Evolutionary conservation across 805 yeast species (phyloP), one percentile per base, ranked within the genome.

Genomic region (Lachancea cidri): DNA sequence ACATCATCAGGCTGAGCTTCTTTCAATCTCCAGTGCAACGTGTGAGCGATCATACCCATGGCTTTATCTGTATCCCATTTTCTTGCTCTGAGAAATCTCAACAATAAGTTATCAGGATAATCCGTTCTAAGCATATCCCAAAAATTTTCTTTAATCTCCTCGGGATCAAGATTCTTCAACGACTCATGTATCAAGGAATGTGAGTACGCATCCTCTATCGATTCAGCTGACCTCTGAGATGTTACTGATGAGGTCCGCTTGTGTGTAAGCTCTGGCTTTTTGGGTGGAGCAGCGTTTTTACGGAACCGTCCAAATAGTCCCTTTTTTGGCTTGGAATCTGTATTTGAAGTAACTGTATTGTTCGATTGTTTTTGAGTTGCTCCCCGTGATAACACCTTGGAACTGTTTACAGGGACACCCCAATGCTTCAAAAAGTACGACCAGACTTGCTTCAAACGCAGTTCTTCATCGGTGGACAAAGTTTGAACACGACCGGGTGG

Each of bases 41-140:
- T 81, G 46, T 74, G 70, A n/a, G 81, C 71, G 38, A 86, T 55
- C 95, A 88, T 87, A 16, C 69, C 67, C 42, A 85, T 58, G 0
- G 87, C 72, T 54, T 79, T 76, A 50, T 78, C 81, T 17, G 80
- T 71, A 49, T 83, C 78, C 81, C 87, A 87, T 65, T 87, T 87
- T 65, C 96, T 79, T 29, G 96, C 96, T 52, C 95, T 73, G 18
- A 86, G 64, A 54, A 83, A 89, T 54, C 95, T 74, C 55, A 89
- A 70, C 22, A 86, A 38, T 50, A 81, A 63, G 53, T 84, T 82
- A 62, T 93, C 99, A 3, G 94, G 84, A 35, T 81, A 72, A 60
- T 91, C 98, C 32, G 79, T 74, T 64, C 91, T 79, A 38, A 79
- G 55, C 71, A 80, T 70, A 33, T 66, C 58, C 82, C 83, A 76